Base-by-base conservation (phyloP, 2,329 filamentous ascomycete genomes). In the Knoxdaviesia proteae region DNA sequence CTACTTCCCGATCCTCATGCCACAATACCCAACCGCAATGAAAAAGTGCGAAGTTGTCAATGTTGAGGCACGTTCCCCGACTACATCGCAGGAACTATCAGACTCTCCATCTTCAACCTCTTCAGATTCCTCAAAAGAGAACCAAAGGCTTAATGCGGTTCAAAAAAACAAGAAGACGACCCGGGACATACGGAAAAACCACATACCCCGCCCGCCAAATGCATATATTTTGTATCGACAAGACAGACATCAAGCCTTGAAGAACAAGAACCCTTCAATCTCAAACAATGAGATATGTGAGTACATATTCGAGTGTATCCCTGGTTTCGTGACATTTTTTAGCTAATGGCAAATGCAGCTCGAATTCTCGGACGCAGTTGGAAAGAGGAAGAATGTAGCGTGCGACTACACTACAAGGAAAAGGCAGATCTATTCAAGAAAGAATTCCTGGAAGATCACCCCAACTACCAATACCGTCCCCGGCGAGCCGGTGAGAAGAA, bases 281-380 rank as follows among this genome's bases (percentile, higher is more conserved):
- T 36, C 31, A 7, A 44, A 44, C 10, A 44, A 44, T 39, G 43
- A 44, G 32, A 42, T 44, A 11, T 44, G 43, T 44, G 36, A 44
- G 43, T 33, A 6, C 7, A 31, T 32, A 41, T 29, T 36, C 29
- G 30, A 7, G 30, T 36, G 9, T 7, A 29, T 4, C 4, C 8
- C 7, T 35, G 31, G n/a, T n/a, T n/a, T n/a, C 5, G 31, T 40
- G n/a, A 44, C 32, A 32, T 10, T 11, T n/a, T 41, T 35, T 34
- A n/a, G n/a, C n/a, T n/a, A n/a, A n/a, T n/a, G n/a, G n/a, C n/a
- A n/a, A n/a, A n/a, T n/a, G n/a, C 31, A 44, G 43, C 43, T 6
- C 36, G 32, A 38, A 35, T 39, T 11, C 39, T 44, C 5, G 43
- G 43, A 5, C 31, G 30, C 11, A 34, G 32, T 6, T 44, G 39